A percentile compares a stretch with the other conserved stretches of the same genome.
These are phyloP conservation scores for Eucalyptus erythrocorys DNA, from an alignment of 345 rosid genomes.

Conservation along the genomic window DNA sequence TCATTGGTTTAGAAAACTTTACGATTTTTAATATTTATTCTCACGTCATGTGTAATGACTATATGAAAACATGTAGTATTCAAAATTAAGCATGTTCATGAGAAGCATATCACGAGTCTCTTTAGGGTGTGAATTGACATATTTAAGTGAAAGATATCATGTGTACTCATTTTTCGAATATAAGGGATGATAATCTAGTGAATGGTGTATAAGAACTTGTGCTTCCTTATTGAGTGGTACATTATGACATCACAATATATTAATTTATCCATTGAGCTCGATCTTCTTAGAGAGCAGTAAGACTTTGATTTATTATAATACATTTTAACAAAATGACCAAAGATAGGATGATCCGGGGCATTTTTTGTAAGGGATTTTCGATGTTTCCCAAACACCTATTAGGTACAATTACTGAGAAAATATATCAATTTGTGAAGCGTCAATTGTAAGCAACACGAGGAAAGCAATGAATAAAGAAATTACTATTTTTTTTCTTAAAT, in stretches of 20 bases:
- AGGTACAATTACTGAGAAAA: neutral
- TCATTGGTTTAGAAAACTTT: neutral
- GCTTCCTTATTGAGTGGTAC: fast-evolving
- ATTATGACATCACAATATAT: neutral
- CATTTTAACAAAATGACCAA: too few relatives aligned
- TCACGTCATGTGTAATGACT: fast-evolving
- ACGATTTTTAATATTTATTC: neutral
- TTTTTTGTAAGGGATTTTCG: neutral
- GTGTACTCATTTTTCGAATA: neutral
- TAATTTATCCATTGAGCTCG: neutral
- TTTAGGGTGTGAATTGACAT: neutral
- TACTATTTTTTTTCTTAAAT: neutral
- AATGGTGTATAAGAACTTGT: neutral
- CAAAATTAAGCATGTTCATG: neutral
- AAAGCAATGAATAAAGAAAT: neutral
- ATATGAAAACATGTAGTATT: neutral
- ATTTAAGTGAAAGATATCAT: neutral
- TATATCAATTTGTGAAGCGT: neutral
- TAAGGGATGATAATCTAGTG: neutral
- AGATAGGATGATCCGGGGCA: neutral
- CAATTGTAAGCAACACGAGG: fast-evolving
- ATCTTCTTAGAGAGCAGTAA: neutral
- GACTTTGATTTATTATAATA: too few relatives aligned
- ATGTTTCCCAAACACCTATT: neutral
- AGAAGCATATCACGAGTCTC: fast-evolving